phyloP scores from a whole-genome alignment of 805 yeast genomes.

The Saitoella complicata region DNA sequence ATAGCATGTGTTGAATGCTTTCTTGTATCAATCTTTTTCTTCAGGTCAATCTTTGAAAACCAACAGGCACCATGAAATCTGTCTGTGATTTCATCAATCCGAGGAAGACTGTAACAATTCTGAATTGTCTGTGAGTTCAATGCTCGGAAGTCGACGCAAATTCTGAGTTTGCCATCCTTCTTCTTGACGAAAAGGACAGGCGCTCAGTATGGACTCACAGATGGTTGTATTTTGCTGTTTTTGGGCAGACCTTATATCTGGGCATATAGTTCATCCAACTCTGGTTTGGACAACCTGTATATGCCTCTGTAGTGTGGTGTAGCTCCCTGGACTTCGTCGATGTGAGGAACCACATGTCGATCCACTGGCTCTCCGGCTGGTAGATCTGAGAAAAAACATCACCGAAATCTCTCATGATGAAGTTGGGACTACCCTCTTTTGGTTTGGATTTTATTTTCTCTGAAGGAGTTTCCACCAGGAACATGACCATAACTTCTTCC shows the following conservation, averaged over 20 bases:
- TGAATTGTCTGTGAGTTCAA: constrained; percentile 12
- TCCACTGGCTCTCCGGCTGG: background rate
- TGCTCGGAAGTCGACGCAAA: constrained; percentile 13
- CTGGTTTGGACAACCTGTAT: background rate
- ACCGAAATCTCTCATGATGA: too few relatives aligned
- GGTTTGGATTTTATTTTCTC: background rate
- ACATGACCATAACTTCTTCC: background rate
- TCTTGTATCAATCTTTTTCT: constrained; percentile 9
- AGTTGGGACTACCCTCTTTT: too few relatives aligned
- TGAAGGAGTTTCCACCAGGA: background rate
- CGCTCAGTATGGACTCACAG: constrained; percentile 1
- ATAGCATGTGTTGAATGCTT: constrained; percentile 14
- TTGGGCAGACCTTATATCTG: background rate
- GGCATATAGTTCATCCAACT: background rate
- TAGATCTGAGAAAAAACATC: background rate
- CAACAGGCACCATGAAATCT: constrained; percentile 5
- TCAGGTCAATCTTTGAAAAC: constrained; percentile 15
- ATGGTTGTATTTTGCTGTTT: constrained; percentile 1
- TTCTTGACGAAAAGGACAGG: constrained; percentile 13
- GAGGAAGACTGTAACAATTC: constrained; percentile 12
- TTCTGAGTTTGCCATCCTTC: constrained; percentile 12
- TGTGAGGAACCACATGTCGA: background rate
- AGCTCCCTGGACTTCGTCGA: background rate
- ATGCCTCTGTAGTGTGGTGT: background rate
- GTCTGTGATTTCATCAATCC: constrained; percentile 3